Evolutionary conservation across 805 yeast genomes (phyloP), one percentile per base, ranked within the genome.

Genomic region (Candida fluviatilis): DNA sequence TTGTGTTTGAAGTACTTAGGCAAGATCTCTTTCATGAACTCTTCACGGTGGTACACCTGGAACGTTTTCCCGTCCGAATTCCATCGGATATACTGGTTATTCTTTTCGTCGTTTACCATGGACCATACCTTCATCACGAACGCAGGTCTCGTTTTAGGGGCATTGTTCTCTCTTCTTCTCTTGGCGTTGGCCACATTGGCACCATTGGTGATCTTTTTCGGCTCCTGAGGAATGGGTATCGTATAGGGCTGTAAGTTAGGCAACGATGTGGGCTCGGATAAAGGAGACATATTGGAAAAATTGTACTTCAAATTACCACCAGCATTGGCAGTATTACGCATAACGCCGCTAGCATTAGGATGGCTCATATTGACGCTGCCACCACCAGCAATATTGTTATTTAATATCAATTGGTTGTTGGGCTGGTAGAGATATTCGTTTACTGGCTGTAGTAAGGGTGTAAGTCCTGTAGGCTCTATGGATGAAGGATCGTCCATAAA

Each of bases 1-100:
- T 88, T 78, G 62, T 93, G 99, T 54, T 90, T 91, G 69, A 93
- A 93, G 62, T 91, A 96, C 36, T 81, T 78, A 12, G 98, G 99
- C 45, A 93, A 64, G 18, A 93, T 82, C 42, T 73, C 69, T 51
- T 82, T 85, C 74, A 89, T 93, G 54, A 93, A 91, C 23, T 67
- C 72, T 49, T 91, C 98, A 37, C 95, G 73, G 50, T 89, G 86
- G 31, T 75, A 74, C 6, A 93, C 96, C 49, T 84, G 82, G 57
- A 93, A 89, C 3, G 93, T 77, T 47, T 78, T 72, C 2, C 99
- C 99, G 58, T 86, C 90, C 1, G 78, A 75, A 51, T 79, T 69
- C 99, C 99, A 93, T 27, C 80, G 69, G 34, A 93, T 91, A 50
- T 78, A 79, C 32, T 82, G 74, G 13, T 72, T 58, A 58, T 90